These are phyloP conservation scores for Chlamydomonas sphaeroides DNA, from an alignment of 139 green algal species.

Conservation along the genomic window DNA sequence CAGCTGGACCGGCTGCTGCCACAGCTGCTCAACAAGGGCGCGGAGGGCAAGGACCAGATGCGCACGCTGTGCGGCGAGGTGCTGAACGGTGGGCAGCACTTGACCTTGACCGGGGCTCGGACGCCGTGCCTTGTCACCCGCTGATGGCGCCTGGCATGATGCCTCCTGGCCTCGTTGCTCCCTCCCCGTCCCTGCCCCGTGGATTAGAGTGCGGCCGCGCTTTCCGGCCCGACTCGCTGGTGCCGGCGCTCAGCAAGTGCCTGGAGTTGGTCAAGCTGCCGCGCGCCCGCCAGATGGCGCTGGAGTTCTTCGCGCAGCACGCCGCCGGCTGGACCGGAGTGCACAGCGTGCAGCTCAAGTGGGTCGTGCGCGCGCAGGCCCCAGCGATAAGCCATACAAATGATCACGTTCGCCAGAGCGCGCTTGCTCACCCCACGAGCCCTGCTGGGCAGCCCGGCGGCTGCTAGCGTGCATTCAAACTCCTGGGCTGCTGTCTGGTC, in stretches of 20 bases:
- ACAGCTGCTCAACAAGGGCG: conserved; percentile 61
- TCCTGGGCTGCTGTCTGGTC: no score
- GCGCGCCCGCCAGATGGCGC: conserved; percentile 57
- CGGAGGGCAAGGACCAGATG: conserved; percentile 67
- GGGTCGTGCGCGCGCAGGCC: not conserved
- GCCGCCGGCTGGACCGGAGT: not conserved
- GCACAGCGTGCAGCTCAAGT: conserved; percentile 37
- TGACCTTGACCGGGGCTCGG: no score
- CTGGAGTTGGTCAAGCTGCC: conserved; percentile 57
- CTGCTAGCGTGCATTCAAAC: no score
- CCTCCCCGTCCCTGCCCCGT: not conserved
- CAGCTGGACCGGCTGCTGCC: conserved; percentile 71
- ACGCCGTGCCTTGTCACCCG: no score
- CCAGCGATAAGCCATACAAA: no score
- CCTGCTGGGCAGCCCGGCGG: no score
- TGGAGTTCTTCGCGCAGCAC: conserved; percentile 60
- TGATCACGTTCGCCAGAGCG: no score
- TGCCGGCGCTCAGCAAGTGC: conserved; percentile 56
- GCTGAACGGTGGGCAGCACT: conserved; percentile 41
- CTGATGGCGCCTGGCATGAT: not conserved
- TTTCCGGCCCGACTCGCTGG: conserved; percentile 49
- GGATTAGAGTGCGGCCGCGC: conserved; percentile 39
- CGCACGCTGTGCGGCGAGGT: conserved; percentile 40
- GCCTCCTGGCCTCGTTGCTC: no score
- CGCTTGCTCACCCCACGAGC: no score